Evolutionary conservation across 208 protist genomes (phyloP), one percentile per base, ranked within the genome.

Genomic region (Leishmania tropica): DNA sequence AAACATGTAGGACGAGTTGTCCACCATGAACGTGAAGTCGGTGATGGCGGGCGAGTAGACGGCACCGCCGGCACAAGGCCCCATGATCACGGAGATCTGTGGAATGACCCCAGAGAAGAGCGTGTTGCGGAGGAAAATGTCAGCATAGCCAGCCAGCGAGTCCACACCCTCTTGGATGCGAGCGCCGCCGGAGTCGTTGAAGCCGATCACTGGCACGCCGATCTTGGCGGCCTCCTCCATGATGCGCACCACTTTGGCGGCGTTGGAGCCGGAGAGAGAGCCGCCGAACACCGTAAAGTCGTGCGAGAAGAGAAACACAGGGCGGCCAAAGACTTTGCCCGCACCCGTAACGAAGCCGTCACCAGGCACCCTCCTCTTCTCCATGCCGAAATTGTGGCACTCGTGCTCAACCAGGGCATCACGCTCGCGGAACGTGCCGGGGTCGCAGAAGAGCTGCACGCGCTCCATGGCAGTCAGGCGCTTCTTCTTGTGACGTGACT

Each of bases 1-100:
- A 83, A 99, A 99, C 88, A 99, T 95, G 89, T 99, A 99, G 40
- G 96, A 98, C n/a, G 96, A 98, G 77, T 98, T 83, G 45, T 96
- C 81, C 24, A 99, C 98, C 99, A 99, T 99, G 83, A 99, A 99
- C 37, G 90, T 98, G 81, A 99, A 99, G 91, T 99, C 99, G 54
- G 99, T 99, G 79, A 99, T 91, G 51, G 98, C 98, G 37, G 98
- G 98, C 19, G 96, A 98, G 91, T 97, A 97, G 67, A 95, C 92
- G 11, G 92, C 91, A 72, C 92, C 92, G 74, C 94, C 97, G 51
- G 98, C 98, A 84, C 97, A 99, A 47, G 98, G 98, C 24, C 98
- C 98, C 96, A 99, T 99, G 74, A 99, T 98, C 21, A 99, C 80
- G 17, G 97, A 99, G 68, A 99, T 96, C 88, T 99, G 99, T 28